Percentiles rank a stretch among this genome's conserved stretches.
Evolutionary conservation across 352 stramenopile species (phyloP).

Genomic region (Globisporangium acanthophoron): DNA sequence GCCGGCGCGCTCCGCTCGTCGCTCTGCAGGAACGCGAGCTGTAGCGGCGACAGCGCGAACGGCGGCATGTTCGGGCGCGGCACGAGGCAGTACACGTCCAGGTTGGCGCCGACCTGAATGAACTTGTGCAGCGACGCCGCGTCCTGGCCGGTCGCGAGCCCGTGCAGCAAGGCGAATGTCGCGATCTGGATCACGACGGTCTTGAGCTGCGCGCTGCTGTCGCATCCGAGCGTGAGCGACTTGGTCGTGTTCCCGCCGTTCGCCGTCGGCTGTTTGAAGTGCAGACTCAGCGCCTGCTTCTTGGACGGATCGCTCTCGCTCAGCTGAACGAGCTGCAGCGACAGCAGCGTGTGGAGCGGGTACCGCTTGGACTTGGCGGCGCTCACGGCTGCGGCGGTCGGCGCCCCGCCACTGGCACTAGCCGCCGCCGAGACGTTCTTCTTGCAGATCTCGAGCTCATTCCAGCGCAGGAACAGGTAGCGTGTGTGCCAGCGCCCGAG

Average conservation of each 20-base stretch:
- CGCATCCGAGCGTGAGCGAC: slow-evolving; percentile 39
- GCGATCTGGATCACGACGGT: slow-evolving; percentile 41
- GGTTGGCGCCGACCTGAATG: slow-evolving; percentile 40
- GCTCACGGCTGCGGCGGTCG: neutral
- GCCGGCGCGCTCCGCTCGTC: neutral
- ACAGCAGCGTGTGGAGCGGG: slow-evolving; percentile 37
- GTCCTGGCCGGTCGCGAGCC: slow-evolving; percentile 26
- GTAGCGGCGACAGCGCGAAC: slow-evolving; percentile 33
- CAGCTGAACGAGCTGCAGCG: slow-evolving; percentile 43
- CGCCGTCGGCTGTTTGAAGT: slow-evolving; percentile 38
- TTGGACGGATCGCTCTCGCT: slow-evolving; percentile 42
- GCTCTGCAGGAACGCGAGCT: slow-evolving; percentile 37
- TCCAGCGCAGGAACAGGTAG: slow-evolving; percentile 42
- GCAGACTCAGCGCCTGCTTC: slow-evolving; percentile 38
- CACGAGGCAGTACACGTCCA: slow-evolving; percentile 41
- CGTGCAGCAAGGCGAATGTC: slow-evolving; percentile 55
- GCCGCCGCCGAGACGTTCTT: slow-evolving; percentile 13
- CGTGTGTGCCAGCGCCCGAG: slow-evolving; percentile 49
- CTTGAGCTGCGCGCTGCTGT: slow-evolving; percentile 27
- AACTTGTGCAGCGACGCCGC: slow-evolving; percentile 34
- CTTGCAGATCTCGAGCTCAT: slow-evolving; percentile 51
- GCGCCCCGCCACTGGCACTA: neutral
- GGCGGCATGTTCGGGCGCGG: slow-evolving; percentile 17
- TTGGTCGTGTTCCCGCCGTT: slow-evolving; percentile 38
- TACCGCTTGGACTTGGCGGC: slow-evolving; percentile 27